These are phyloP conservation scores for Pleomassaria siparia DNA, from an alignment of 2,329 filamentous ascomycete species.

Conservation along the genomic window DNA sequence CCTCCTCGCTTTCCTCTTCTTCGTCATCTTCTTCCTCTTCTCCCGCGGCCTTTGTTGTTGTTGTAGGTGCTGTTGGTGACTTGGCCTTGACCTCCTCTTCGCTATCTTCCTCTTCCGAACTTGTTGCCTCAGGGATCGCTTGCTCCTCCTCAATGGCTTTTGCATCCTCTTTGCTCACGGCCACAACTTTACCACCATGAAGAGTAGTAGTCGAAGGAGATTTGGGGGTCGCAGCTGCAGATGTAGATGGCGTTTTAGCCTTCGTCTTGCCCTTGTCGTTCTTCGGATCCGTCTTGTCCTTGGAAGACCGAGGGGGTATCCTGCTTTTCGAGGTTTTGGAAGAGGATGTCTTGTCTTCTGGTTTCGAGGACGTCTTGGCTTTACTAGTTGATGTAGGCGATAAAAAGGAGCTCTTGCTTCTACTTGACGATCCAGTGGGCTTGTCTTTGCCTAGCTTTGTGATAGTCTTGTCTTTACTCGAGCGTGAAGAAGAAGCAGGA, in stretches of 20 bases:
- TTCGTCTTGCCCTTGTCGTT: no score
- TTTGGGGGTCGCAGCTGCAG: no score
- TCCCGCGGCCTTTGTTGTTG: slow-evolving; percentile 12
- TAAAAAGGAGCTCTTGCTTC: not conserved
- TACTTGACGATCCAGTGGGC: not conserved
- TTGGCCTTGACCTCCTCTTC: slow-evolving; percentile 16
- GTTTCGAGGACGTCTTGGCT: not conserved
- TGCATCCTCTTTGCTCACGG: slow-evolving; percentile 29
- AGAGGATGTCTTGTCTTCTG: not conserved
- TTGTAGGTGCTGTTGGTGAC: slow-evolving; percentile 12
- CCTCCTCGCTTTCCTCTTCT: slow-evolving; percentile 11
- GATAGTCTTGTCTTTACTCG: not conserved
- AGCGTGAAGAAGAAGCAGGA: not conserved
- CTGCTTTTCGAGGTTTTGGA: not conserved
- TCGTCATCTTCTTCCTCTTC: slow-evolving; percentile 10
- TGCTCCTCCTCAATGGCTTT: slow-evolving; percentile 30
- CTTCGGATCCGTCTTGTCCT: slow-evolving; percentile 9
- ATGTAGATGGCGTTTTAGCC: no score
- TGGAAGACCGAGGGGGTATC: not conserved
- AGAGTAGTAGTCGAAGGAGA: slow-evolving; percentile 18
- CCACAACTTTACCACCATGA: slow-evolving; percentile 25
- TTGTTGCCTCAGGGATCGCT: slow-evolving; percentile 29
- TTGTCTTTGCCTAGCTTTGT: slow-evolving; percentile 1
- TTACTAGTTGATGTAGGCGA: not conserved
- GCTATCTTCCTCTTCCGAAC: slow-evolving; percentile 15